phyloP scores from a whole-genome alignment of 2,329 filamentous ascomycete species.

The Hypocreales sp. region DNA sequence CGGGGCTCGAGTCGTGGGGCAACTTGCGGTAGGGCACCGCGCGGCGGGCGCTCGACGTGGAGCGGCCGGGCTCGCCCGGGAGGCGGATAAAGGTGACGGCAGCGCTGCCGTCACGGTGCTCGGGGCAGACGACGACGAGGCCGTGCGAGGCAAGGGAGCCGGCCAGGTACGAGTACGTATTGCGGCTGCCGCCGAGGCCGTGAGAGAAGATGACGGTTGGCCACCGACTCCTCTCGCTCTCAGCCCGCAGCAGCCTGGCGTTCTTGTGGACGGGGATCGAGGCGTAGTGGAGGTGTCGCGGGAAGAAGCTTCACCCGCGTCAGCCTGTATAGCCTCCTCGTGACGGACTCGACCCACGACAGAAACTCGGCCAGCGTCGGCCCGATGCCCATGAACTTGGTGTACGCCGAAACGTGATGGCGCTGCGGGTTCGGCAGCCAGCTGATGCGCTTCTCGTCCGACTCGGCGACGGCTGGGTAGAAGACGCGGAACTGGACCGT shows the following conservation, averaged over 20 bases:
- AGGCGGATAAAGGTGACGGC: slow-evolving; percentile 58
- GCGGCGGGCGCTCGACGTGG: slow-evolving; percentile 11
- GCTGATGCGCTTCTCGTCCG: slow-evolving; percentile 42
- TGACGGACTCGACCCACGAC: too few relatives aligned
- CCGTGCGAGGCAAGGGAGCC: slow-evolving; percentile 70
- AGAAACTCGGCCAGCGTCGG: slow-evolving; percentile 40
- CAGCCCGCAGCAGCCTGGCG: slow-evolving; percentile 41
- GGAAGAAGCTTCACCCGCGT: slow-evolving; percentile 36
- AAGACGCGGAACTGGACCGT: slow-evolving; percentile 73
- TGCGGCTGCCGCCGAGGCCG: slow-evolving; percentile 65
- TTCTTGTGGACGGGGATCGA: slow-evolving; percentile 60
- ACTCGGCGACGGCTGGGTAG: slow-evolving; percentile 50
- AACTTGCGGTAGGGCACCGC: slow-evolving; percentile 34
- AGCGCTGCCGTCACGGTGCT: slow-evolving; percentile 70
- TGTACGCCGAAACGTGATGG: slow-evolving; percentile 59
- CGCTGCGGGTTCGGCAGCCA: slow-evolving; percentile 71
- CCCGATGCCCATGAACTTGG: slow-evolving; percentile 56
- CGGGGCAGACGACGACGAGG: slow-evolving; percentile 64
- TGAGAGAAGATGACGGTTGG: slow-evolving; percentile 79
- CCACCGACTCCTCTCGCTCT: slow-evolving; percentile 41
- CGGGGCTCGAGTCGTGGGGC: slow-evolving; percentile 46
- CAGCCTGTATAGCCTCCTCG: too few relatives aligned
- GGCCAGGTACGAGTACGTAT: slow-evolving; percentile 71
- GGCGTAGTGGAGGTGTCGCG: slow-evolving; percentile 57
- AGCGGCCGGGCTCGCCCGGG: too few relatives aligned